Evolutionary conservation across 305 asterid genomes (phyloP).

Genomic region (Stenogyne calaminthoides): DNA sequence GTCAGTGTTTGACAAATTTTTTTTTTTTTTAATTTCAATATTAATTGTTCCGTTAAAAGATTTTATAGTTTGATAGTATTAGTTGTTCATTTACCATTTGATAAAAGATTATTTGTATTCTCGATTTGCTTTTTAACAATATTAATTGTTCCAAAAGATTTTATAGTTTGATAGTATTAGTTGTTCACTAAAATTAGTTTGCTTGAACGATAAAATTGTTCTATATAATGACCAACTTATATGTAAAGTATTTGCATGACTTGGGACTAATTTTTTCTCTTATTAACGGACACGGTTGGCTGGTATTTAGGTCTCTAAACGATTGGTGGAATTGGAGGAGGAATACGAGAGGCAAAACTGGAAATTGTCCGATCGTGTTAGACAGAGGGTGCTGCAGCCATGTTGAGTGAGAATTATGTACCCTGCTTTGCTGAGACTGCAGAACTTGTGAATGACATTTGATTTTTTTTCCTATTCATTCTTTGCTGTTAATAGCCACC

Average conservation of each 20-base stretch:
- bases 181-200: too few relatives aligned
- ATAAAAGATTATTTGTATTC: too few relatives aligned
- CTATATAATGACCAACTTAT: not conserved
- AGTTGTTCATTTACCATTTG: too few relatives aligned
- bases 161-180: too few relatives aligned
- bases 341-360: slow-evolving; percentile 65
- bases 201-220: too few relatives aligned
- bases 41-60: too few relatives aligned
- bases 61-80: too few relatives aligned
- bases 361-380: slow-evolving; percentile 45
- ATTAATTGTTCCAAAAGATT: too few relatives aligned
- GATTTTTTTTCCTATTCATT: slow-evolving; percentile 33
- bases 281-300: not conserved
- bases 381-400: slow-evolving; percentile 47
- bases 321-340: slow-evolving; percentile 62
- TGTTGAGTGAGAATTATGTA: slow-evolving; percentile 18
- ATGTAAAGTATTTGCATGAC: not conserved
- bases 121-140: too few relatives aligned
- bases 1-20: too few relatives aligned
- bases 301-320: slow-evolving; percentile 60
- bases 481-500: slow-evolving; percentile 12
- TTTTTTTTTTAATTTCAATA: too few relatives aligned
- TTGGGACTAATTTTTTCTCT: not conserved
- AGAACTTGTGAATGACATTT: slow-evolving; percentile 27
- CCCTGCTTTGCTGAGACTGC: not conserved